Evolutionary conservation across 768 basidiomycete genomes (phyloP).

Genomic region (Collybiopsis luxurians): DNA sequence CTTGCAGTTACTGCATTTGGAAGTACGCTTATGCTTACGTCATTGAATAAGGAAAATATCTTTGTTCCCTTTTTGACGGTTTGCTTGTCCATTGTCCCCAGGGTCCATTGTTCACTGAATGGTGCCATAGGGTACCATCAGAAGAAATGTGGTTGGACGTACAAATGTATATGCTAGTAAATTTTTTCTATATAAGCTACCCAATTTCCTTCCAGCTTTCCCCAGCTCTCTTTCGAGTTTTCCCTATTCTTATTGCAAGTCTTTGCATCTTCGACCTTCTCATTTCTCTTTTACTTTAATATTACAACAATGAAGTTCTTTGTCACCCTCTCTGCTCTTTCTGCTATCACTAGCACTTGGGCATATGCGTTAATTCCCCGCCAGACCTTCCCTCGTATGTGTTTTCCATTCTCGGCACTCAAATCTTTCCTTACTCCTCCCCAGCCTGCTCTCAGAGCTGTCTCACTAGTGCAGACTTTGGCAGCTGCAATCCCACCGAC

Average conservation of each 20-base stretch:
- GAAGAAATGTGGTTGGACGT: too few relatives aligned
- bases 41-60: too few relatives aligned
- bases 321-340: neutral
- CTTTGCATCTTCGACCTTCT: neutral
- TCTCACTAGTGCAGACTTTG: conserved; percentile 39
- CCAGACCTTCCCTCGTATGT: conserved; percentile 4
- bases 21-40: too few relatives aligned
- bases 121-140: too few relatives aligned
- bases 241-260: conserved; percentile 4
- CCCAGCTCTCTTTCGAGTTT: conserved; percentile 8
- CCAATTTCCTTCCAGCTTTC: neutral
- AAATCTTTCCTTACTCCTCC: neutral
- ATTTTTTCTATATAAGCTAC: neutral
- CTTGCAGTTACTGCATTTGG: too few relatives aligned
- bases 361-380: neutral
- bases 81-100: neutral
- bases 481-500: conserved; percentile 47
- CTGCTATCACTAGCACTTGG: neutral
- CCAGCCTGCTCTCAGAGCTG: conserved; percentile 55
- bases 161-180: too few relatives aligned
- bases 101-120: too few relatives aligned
- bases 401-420: conserved; percentile 10
- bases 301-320: conserved; percentile 1
- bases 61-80: neutral
- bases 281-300: neutral